Evolutionary conservation across 2,329 filamentous ascomycete genomes (phyloP), one percentile per base, ranked within the genome.

Genomic region (Stagonosporopsis cucurbitacearum): DNA sequence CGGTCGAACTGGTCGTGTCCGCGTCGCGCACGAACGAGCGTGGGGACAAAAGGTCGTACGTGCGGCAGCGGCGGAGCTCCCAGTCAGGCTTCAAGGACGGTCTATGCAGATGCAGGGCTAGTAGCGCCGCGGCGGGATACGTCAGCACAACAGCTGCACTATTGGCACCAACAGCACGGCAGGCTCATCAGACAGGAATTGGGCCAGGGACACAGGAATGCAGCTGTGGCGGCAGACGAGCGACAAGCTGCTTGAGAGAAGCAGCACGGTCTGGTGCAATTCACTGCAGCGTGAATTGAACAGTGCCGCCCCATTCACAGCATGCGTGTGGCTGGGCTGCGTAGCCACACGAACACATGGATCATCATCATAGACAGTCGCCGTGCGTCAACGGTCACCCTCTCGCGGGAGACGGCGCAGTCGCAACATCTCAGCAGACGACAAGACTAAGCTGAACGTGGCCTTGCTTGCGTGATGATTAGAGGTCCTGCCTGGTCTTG

Each of bases 61-160:
- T 11, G 25, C 37, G 41, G 39, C 23, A 13, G 44, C 48, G 43
- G 48, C 44, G 43, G 49, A 52, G 43, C 54, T 45, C 48, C n/a
- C 33, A 40, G 44, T 52, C 54, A 57, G 54, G 48, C 49, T 36
- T 57, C 49, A 41, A 32, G 30, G 30, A 5, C 32, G 39, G 20
- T 19, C 30, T 30, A 54, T 51, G 49, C 54, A 57, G 54, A 37
- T 37, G 35, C 35, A 37, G 35, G 52, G 52, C 41, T 45, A 48
- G 23, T 44, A 28, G 54, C 50, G 42, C 48, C 40, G 26, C 37
- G 13, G 33, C 23, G 26, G 26, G 37, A 39, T 49, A 49, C 54
- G 54, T 57, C 54, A 57, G 54, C 54, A 57, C 47, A 25, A 13
- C 40, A 35, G 23, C 36, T 42, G 53, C 47, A n/a, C n/a, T n/a